Evolutionary conservation across 495 filamentous ascomycete genomes (phyloP).

Genomic region (Penicillium silybi): DNA sequence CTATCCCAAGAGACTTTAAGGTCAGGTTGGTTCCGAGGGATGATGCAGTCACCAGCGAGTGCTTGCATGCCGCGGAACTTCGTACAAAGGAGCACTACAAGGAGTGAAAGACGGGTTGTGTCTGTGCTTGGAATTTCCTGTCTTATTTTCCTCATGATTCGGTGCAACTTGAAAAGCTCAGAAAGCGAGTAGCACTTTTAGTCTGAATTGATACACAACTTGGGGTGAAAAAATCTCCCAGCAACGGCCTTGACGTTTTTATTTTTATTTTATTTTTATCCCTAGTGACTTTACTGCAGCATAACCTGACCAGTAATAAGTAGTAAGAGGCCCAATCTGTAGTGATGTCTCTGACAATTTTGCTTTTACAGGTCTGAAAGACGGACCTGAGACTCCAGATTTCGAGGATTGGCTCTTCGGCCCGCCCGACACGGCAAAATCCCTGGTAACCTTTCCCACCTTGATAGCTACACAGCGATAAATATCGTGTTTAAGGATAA

Average conservation of each 20-base stretch:
- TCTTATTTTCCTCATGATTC: neutral
- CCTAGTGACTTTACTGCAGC: too few species aligned
- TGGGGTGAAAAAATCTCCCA: too few species aligned
- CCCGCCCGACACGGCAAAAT: neutral
- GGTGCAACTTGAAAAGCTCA: neutral
- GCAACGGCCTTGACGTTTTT: too few species aligned
- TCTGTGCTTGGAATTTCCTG: neutral
- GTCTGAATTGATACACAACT: too few species aligned
- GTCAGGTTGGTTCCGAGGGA: conserved; percentile 48
- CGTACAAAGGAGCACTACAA: conserved; percentile 43
- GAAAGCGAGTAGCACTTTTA: too few species aligned
- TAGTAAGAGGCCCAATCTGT: too few species aligned
- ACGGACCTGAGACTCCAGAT: neutral
- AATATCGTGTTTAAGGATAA: neutral
- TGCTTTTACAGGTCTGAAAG: neutral
- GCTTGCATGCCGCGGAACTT: conserved; percentile 32
- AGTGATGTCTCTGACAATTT: neutral
- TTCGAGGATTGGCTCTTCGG: neutral
- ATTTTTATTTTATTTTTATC: too few species aligned
- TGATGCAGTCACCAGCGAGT: conserved; percentile 22
- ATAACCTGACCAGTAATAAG: too few species aligned
- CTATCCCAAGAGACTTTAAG: conserved; percentile 52
- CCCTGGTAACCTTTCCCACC: neutral
- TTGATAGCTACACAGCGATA: neutral
- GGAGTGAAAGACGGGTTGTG: conserved; percentile 16